Base-by-base conservation (phyloP, 108 stramenopile genomes). In the Cyclotella choctawhatcheeana region DNA sequence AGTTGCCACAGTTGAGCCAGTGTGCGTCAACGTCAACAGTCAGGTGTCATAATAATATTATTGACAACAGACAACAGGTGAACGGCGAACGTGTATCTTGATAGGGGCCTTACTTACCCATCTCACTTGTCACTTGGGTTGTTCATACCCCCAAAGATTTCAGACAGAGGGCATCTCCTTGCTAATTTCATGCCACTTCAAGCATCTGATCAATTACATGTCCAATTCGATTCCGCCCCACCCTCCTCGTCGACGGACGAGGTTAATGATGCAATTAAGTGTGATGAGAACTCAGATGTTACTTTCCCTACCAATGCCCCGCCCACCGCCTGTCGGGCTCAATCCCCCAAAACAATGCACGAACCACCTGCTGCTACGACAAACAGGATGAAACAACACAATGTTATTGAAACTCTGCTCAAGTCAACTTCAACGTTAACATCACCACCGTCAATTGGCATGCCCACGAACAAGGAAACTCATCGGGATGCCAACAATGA, bases 111-210 rank as follows among this genome's bases (percentile, higher is more conserved):
- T n/a, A n/a, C n/a, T n/a, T n/a, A n/a, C n/a, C n/a, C n/a, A n/a
- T n/a, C n/a, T n/a, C n/a, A n/a, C n/a, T n/a, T n/a, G n/a, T n/a
- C n/a, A n/a, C n/a, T n/a, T n/a, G n/a, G n/a, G n/a, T n/a, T n/a
- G n/a, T n/a, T n/a, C n/a, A n/a, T n/a, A n/a, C n/a, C n/a, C n/a
- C n/a, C n/a, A n/a, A n/a, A n/a, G n/a, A n/a, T n/a, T n/a, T n/a
- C n/a, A n/a, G n/a, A n/a, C n/a, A n/a, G n/a, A n/a, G n/a, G n/a
- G n/a, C n/a, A n/a, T n/a, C n/a, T n/a, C n/a, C n/a, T n/a, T n/a
- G n/a, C n/a, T n/a, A n/a, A n/a, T n/a, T 52, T 52, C 51, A 52
- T 52, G 51, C 2, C 51, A 52, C 51, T 52, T 52, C 22, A n/a
- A 21, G 10, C 51, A 1, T 22, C 51, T 10, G 20, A 22, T n/a